Evolutionary conservation across 2,329 filamentous ascomycete genomes (phyloP), one percentile per base, ranked within the genome.

Genomic region (Fragosphaeria purpurea): DNA sequence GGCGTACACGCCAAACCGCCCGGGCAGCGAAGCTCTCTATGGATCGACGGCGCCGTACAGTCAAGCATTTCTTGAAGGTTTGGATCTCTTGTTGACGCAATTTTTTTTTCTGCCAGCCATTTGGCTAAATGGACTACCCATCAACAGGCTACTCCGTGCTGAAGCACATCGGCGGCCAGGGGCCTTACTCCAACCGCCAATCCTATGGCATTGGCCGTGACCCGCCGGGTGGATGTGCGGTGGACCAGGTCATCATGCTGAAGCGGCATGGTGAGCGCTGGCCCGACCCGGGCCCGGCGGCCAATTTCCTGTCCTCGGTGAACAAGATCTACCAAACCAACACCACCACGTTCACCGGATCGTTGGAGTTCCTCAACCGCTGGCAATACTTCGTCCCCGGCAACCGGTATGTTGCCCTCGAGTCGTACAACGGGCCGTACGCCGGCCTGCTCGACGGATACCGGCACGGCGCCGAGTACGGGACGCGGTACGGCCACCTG

Each of bases 181-280:
- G 53, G 6, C 53, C 53, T 1, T 55, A 55, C 46, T 50, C 48
- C 13, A 55, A 55, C 51, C 53, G 53, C 38, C 41, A 46, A 31
- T 55, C 53, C 7, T 53, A 76, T 53, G 69, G 66, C 12, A 77
- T 83, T 50, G 74, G 74, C 0, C 66, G 73, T 38, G 69, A 74
- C 6, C 67, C 77, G 1, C 80, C 80, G 0, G 67, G 72, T 1
- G 70, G 72, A 38, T 85, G 81, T 59, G 66, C 64, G 7, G 74
- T 84, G 6, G 77, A 84, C 53, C 74, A 80, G 57, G 79, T 75
- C 5, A 76, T 77, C 7, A 82, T 80, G 55, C 65, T 79, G 41
- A 70, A 72, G 5, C 74, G 80, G 30, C 80, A 83, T 65, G 82
- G 81, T 30, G 80, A 77, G 46, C 70, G 80, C 44, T 85, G 76